Conservation (phyloP, 805 yeast species). For the Candida maris region DNA sequence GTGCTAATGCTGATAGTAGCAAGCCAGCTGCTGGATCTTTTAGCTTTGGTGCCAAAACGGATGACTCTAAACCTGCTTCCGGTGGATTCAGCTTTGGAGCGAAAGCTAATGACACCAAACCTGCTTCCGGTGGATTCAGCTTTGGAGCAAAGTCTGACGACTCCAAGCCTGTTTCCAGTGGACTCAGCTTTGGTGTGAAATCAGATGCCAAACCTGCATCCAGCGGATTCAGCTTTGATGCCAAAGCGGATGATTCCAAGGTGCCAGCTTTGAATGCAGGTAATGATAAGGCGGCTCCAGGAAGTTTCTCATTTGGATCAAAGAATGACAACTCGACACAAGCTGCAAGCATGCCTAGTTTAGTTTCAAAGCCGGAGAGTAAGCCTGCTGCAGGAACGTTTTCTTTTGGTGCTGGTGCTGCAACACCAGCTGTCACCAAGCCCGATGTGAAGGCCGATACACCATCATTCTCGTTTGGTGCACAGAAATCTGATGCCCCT, state of each 20-base stretch:
- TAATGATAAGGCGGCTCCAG: not conserved
- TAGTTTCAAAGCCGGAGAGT: not conserved
- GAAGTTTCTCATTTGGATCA: not conserved
- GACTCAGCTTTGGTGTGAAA: constrained; percentile 14
- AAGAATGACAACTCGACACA: not conserved
- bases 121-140: constrained; percentile 7
- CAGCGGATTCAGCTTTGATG: constrained; percentile 10
- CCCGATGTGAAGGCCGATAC: not conserved
- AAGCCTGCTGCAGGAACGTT: constrained; percentile 2
- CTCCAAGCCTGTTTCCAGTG: constrained; percentile 12
- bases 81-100: constrained; percentile 15
- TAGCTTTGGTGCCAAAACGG: constrained; percentile 11
- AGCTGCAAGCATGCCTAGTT: too few relatives aligned
- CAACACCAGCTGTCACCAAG: not conserved
- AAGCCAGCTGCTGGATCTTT: constrained; percentile 8
- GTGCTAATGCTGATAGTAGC: not conserved
- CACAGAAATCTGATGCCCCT: constrained; percentile 13
- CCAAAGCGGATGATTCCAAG: constrained; percentile 5
- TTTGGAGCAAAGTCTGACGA: constrained; percentile 14
- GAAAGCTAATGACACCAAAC: constrained; percentile 4
- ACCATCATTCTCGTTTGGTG: constrained; percentile 7
- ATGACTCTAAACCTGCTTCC: not conserved
- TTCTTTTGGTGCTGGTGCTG: constrained; percentile 5
- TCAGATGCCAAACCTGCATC: constrained; percentile 9
- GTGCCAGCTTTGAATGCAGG: too few relatives aligned